These are phyloP conservation scores for Gymnopilus dilepis DNA, from an alignment of 768 basidiomycete species.

Conservation along the genomic window DNA sequence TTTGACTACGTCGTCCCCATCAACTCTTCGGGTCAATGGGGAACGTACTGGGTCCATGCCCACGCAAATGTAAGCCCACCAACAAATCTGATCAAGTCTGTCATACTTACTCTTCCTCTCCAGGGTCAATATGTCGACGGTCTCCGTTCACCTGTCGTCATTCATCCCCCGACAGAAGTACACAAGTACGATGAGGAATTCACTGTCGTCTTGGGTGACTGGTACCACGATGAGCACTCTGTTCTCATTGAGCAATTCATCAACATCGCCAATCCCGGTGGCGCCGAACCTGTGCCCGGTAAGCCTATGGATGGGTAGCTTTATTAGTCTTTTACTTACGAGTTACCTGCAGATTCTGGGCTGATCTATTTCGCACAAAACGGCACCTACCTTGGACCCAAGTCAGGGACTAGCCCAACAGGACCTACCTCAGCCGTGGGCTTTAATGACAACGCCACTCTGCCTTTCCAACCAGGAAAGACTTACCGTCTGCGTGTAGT, in stretches of 20 bases:
- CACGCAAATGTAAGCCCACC: constrained; percentile 54
- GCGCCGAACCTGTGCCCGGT: constrained; percentile 91
- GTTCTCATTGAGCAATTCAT: constrained; percentile 70
- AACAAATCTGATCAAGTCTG: neutral
- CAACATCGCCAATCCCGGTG: constrained; percentile 75
- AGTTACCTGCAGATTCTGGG: constrained; percentile 59
- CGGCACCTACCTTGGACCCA: constrained; percentile 68
- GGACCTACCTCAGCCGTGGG: constrained; percentile 66
- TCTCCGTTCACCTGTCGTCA: constrained; percentile 82
- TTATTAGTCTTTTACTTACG: neutral
- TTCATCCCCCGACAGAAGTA: constrained; percentile 70
- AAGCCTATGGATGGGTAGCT: constrained; percentile 14
- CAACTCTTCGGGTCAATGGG: constrained; percentile 70
- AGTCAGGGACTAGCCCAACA: constrained; percentile 51
- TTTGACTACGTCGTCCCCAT: constrained; percentile 80
- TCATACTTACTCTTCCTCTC: neutral
- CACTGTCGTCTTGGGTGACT: constrained; percentile 86
- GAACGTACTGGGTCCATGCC: constrained; percentile 83
- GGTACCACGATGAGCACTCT: constrained; percentile 85
- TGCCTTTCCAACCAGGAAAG: constrained; percentile 86
- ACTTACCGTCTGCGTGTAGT: constrained; percentile 90
- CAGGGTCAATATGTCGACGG: constrained; percentile 94
- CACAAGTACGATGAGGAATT: constrained; percentile 90
- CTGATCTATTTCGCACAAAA: constrained; percentile 87
- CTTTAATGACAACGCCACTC: constrained; percentile 86